Conservation (phyloP, 139 green algal species). For the Chlorella sp. region DNA sequence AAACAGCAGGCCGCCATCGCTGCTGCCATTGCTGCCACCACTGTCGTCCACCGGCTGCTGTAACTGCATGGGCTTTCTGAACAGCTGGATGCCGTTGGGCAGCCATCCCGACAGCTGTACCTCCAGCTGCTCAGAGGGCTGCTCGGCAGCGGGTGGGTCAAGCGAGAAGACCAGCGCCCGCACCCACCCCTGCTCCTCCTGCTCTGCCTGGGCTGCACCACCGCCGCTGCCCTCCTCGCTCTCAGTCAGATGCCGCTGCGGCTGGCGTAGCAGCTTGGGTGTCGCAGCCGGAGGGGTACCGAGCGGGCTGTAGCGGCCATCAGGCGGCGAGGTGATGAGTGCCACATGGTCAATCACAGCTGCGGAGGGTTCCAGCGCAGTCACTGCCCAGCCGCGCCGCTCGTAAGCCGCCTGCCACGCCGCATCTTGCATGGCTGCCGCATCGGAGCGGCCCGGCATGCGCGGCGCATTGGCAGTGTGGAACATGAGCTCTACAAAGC, state of each 20-base stretch:
- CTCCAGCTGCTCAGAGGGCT: neutral
- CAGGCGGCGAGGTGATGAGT: conserved; percentile 56
- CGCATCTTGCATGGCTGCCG: conserved; percentile 1
- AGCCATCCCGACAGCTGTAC: conserved; percentile 28
- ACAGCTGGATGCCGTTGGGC: conserved; percentile 13
- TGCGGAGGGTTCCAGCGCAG: conserved; percentile 27
- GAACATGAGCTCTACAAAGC: conserved; percentile 67
- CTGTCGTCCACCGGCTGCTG: neutral
- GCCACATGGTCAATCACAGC: conserved; percentile 40
- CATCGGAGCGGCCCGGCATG: conserved; percentile 9
- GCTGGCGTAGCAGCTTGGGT: neutral
- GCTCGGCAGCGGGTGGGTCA: no score
- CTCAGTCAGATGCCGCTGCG: neutral
- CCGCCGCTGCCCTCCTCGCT: neutral
- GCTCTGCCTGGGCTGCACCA: neutral
- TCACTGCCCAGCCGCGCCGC: conserved; percentile 40
- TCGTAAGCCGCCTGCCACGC: conserved; percentile 28
- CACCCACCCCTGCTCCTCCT: conserved; percentile 15
- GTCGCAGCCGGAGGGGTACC: neutral
- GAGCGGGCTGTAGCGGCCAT: conserved; percentile 52
- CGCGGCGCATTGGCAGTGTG: conserved; percentile 35
- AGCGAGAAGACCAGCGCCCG: conserved; percentile 49
- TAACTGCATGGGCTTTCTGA: conserved; percentile 13
- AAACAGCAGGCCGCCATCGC: conserved; percentile 5
- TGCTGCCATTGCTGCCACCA: neutral